phyloP scores from a whole-genome alignment of 2,329 filamentous ascomycete species.

The Ophiocordyceps polyrhachis-furcata region DNA sequence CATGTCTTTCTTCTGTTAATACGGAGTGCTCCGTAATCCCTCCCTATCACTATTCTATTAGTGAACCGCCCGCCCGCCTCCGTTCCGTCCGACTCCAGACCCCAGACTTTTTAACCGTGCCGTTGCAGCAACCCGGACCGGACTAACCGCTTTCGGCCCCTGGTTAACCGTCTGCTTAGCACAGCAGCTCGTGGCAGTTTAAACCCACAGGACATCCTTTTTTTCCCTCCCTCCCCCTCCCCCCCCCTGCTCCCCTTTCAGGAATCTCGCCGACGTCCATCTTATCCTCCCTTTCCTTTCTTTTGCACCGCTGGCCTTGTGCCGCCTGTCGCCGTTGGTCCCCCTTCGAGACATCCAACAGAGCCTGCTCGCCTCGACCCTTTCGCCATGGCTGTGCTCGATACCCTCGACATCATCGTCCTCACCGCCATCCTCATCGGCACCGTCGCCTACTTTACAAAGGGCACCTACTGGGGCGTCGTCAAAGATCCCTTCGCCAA shows the following conservation, averaged over 20 bases:
- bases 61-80: no score
- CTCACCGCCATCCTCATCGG: slow-evolving; percentile 69
- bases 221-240: not conserved
- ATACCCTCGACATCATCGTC: slow-evolving; percentile 88
- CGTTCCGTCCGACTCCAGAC: not conserved
- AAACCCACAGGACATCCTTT: not conserved
- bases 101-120: not conserved
- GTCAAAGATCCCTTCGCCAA: slow-evolving; percentile 75
- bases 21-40: no score
- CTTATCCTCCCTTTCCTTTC: not conserved
- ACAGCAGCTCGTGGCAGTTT: not conserved
- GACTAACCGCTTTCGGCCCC: not conserved
- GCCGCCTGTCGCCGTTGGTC: not conserved
- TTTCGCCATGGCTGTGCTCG: slow-evolving; percentile 72
- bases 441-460: slow-evolving; percentile 91
- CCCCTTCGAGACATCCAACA: not conserved
- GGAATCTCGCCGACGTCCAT: not conserved
- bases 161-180: not conserved
- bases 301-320: not conserved
- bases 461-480: slow-evolving; percentile 83
- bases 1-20: no score
- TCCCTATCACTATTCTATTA: no score
- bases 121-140: not conserved
- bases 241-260: not conserved
- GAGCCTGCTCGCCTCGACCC: not conserved